A percentile compares a stretch with the other conserved stretches of the same genome.
phyloP scores from a whole-genome alignment of 768 basidiomycete genomes.

The Lactarius indigo region DNA sequence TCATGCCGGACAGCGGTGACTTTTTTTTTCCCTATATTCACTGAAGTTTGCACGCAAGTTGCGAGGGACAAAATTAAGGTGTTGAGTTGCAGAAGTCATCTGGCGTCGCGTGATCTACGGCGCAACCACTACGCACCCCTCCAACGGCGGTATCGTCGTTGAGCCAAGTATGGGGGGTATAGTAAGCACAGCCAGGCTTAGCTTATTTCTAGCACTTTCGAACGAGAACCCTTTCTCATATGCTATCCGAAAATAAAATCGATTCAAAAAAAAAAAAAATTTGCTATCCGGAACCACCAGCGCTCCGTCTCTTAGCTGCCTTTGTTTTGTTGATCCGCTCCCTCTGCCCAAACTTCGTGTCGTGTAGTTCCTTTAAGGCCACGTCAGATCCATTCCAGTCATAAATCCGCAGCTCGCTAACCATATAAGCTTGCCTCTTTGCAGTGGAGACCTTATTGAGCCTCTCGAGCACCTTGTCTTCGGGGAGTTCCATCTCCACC shows the following conservation, averaged over 20 bases:
- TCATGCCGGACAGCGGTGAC: too few relatives aligned
- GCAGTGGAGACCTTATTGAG: slow-evolving; percentile 90
- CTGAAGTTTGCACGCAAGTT: too few relatives aligned
- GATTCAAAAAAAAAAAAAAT: too few relatives aligned
- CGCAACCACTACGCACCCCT: too few relatives aligned
- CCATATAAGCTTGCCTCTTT: slow-evolving; percentile 92
- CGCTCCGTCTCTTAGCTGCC: slow-evolving; percentile 22
- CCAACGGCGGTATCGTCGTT: too few relatives aligned
- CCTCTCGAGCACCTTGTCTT: slow-evolving; percentile 76
- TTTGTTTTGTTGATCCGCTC: slow-evolving; percentile 81
- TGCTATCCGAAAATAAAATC: background rate
- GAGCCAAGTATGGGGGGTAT: background rate
- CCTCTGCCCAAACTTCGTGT: slow-evolving; percentile 84
- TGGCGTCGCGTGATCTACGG: too few relatives aligned
- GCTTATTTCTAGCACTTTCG: background rate
- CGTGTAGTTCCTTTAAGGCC: slow-evolving; percentile 70
- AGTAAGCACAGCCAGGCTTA: too few relatives aligned
- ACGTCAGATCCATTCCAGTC: slow-evolving; percentile 11
- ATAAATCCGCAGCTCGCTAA: slow-evolving; percentile 36
- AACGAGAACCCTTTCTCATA: background rate
- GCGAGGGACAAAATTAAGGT: too few relatives aligned
- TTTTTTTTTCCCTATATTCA: too few relatives aligned
- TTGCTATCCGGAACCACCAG: background rate
- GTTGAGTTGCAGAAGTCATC: too few relatives aligned
- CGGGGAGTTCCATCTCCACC: slow-evolving; percentile 69